Conservation (phyloP, 768 basidiomycete species). For the Rhizopogon rudus region DNA sequence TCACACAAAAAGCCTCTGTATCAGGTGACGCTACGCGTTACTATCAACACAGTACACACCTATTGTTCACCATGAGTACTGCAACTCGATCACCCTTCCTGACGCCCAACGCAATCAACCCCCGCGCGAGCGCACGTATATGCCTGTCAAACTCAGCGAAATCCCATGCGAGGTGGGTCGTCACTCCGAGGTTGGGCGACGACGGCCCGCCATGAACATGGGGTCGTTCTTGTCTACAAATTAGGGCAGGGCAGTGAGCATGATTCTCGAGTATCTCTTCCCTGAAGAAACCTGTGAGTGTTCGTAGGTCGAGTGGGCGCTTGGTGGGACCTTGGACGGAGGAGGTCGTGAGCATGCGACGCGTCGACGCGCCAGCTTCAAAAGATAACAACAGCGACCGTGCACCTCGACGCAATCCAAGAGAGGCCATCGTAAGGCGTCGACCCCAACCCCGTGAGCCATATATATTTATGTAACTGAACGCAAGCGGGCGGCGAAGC, state of each 20-base stretch:
- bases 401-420: not conserved
- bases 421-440: not conserved
- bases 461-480: no score
- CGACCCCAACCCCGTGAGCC: no score
- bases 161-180: slow-evolving; percentile 62
- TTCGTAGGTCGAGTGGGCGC: slow-evolving; percentile 51
- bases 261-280: slow-evolving; percentile 49
- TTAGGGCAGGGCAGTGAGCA: slow-evolving; percentile 52
- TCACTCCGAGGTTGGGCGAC: slow-evolving; percentile 44
- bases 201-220: slow-evolving; percentile 57
- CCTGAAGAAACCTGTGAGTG: slow-evolving; percentile 59
- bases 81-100: slow-evolving; percentile 72
- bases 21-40: not conserved
- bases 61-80: slow-evolving; percentile 83
- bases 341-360: slow-evolving; percentile 39
- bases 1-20: not conserved
- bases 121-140: slow-evolving; percentile 63
- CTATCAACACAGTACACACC: slow-evolving; percentile 37
- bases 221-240: slow-evolving; percentile 56
- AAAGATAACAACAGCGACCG: no score
- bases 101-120: slow-evolving; percentile 65
- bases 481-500: no score
- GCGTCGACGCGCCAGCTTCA: not conserved
- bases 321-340: slow-evolving; percentile 51
- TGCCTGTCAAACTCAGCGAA: slow-evolving; percentile 66